A percentile compares a stretch with the other conserved stretches of the same genome.
These are phyloP conservation scores for Hanseniaspora uvarum DNA, from an alignment of 1,139 yeast species.

Conservation along the genomic window DNA sequence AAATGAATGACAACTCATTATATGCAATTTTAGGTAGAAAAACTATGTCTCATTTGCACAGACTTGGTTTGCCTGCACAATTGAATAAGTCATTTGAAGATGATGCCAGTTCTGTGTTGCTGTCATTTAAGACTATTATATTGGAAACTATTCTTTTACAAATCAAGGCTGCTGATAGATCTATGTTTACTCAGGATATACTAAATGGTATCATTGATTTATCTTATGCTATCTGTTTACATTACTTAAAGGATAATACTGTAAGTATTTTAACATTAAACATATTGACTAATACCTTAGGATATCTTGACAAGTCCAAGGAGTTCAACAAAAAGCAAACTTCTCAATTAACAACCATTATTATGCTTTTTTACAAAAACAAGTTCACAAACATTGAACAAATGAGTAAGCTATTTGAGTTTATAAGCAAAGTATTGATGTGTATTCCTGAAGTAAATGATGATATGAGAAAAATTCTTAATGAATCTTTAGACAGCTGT, in stretches of 20 bases:
- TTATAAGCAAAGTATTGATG: background rate
- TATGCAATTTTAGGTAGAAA: background rate
- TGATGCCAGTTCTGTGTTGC: background rate
- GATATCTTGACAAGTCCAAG: background rate
- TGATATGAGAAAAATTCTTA: background rate
- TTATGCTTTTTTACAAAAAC: conserved; percentile 1
- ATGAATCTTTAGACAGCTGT: background rate
- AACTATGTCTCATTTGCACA: background rate
- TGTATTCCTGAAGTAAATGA: background rate
- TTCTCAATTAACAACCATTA: conserved; percentile 6
- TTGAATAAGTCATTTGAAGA: background rate
- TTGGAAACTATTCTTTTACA: conserved; percentile 11
- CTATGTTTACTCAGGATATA: background rate
- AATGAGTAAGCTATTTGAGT: background rate
- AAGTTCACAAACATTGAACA: background rate
- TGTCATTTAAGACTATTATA: conserved; percentile 1
- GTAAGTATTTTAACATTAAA: background rate
- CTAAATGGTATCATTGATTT: conserved; percentile 5
- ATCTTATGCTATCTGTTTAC: conserved; percentile 7
- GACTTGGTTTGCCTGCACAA: background rate
- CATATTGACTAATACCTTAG: background rate
- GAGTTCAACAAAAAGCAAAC: conserved; percentile 1
- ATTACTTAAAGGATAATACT: conserved; percentile 6
- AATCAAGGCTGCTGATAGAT: background rate
- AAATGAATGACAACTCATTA: background rate